Conservation (phyloP, 2,329 filamentous ascomycete species). For the Xylariaceae sp. region DNA sequence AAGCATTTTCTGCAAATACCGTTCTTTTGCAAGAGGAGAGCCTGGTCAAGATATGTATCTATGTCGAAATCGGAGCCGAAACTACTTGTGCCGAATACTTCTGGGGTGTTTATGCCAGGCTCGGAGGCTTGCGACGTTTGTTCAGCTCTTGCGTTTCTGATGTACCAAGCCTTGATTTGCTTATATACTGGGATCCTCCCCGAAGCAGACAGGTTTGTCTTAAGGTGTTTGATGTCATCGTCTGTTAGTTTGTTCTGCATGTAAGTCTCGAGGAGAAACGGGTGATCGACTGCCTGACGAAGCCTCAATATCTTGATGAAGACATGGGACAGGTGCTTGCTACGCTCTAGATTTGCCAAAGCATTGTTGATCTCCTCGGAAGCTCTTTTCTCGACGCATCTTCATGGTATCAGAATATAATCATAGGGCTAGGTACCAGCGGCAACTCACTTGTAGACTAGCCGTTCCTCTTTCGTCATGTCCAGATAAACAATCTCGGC, state of each 20-base stretch:
- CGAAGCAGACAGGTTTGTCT: neutral
- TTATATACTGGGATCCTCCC: neutral
- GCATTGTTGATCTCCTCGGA: conserved; percentile 1
- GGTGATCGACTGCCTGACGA: conserved; percentile 4
- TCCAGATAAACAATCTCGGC: neutral
- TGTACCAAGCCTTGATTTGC: neutral
- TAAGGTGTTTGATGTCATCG: conserved; percentile 1
- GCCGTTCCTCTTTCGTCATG: conserved; percentile 6
- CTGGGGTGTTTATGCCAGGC: neutral
- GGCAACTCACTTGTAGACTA: conserved; percentile 8
- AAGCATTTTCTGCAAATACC: neutral
- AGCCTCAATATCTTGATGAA: conserved; percentile 3
- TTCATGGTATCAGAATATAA: neutral
- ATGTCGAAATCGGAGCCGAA: too few relatives aligned
- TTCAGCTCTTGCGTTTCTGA: neutral
- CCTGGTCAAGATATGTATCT: too few relatives aligned
- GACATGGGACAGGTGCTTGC: neutral
- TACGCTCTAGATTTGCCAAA: neutral
- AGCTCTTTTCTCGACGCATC: conserved; percentile 2
- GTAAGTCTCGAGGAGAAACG: conserved; percentile 5
- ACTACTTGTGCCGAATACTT: neutral
- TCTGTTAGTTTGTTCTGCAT: conserved; percentile 2
- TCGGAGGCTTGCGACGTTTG: neutral
- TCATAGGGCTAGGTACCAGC: neutral
- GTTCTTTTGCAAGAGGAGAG: too few relatives aligned